phyloP scores from a whole-genome alignment of 345 rosid species.

The Brassica carinata region DNA sequence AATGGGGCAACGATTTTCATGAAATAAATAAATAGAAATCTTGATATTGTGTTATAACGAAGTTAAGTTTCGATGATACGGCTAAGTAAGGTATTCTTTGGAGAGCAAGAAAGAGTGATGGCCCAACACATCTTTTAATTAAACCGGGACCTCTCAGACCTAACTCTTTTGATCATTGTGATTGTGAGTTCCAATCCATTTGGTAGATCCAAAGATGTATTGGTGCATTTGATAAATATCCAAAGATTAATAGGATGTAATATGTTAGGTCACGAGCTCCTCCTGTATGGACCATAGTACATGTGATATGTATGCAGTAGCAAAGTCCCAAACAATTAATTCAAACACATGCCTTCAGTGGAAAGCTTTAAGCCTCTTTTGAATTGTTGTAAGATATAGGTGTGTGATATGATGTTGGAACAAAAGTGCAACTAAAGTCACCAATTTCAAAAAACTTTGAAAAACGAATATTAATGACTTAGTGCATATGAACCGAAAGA shows the following conservation, averaged over 20 bases:
- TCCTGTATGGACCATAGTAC: constrained; percentile 41
- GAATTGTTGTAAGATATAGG: constrained; percentile 40
- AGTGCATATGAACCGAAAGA: constrained; percentile 29
- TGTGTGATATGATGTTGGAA: constrained; percentile 38
- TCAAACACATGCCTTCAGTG: constrained; percentile 36
- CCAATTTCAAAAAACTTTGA: constrained; percentile 24
- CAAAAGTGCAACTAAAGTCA: constrained; percentile 35
- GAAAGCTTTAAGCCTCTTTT: constrained; percentile 32
- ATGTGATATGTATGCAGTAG: constrained; percentile 39
- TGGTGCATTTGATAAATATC: constrained; percentile 17
- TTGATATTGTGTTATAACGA: constrained; percentile 17
- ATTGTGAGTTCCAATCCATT: constrained; percentile 15
- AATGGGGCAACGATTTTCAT: constrained; percentile 42
- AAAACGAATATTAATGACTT: constrained; percentile 21
- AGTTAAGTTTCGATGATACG: constrained; percentile 40
- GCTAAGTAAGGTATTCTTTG: constrained; percentile 41
- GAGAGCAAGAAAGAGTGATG: constrained; percentile 41
- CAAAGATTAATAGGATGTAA: constrained; percentile 17
- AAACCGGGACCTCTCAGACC: constrained; percentile 34
- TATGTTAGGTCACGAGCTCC: constrained; percentile 39
- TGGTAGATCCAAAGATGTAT: constrained; percentile 19
- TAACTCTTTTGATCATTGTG: constrained; percentile 21
- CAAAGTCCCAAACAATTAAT: constrained; percentile 36
- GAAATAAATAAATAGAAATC: neutral
- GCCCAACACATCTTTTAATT: constrained; percentile 38